These are phyloP conservation scores for Aspergillus tubingensis DNA, from an alignment of 2,329 filamentous ascomycete species.

Conservation along the genomic window DNA sequence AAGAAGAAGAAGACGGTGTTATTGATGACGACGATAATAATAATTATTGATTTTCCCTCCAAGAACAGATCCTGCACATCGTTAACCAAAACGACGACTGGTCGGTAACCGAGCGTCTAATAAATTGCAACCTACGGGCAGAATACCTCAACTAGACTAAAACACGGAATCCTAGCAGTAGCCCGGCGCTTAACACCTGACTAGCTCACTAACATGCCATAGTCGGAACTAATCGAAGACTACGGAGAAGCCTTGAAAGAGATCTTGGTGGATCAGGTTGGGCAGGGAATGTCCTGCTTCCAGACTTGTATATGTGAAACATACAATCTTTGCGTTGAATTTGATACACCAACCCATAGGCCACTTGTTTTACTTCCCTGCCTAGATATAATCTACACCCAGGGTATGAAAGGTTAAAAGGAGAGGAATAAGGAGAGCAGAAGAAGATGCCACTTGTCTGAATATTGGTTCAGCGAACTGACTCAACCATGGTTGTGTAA, in stretches of 20 bases:
- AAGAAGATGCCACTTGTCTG: constrained; percentile 4
- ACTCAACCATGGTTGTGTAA: constrained; percentile 8
- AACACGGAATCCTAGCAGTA: constrained; percentile 4
- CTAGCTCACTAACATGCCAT: constrained; percentile 3
- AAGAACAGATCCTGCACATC: not conserved
- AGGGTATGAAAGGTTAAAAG: not conserved
- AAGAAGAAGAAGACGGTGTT: too few species aligned
- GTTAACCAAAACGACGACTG: constrained; percentile 1
- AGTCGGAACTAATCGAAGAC: constrained; percentile 1
- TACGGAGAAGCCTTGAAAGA: not conserved
- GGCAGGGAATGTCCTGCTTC: constrained; percentile 1
- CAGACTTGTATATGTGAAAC: constrained; percentile 4
- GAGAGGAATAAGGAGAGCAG: not conserved
- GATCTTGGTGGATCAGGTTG: constrained; percentile 7
- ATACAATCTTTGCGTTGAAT: not conserved
- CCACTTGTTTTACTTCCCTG: not conserved
- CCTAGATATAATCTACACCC: not conserved
- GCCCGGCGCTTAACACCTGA: constrained; percentile 5
- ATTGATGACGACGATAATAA: not conserved
- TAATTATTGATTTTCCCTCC: not conserved
- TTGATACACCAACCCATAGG: not conserved
- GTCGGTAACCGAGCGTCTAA: constrained; percentile 6
- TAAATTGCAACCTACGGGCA: not conserved
- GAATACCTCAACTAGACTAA: not conserved
- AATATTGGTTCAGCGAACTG: constrained; percentile 1